Conservation (phyloP, 495 filamentous ascomycete genomes). For the Podospora didyma region DNA sequence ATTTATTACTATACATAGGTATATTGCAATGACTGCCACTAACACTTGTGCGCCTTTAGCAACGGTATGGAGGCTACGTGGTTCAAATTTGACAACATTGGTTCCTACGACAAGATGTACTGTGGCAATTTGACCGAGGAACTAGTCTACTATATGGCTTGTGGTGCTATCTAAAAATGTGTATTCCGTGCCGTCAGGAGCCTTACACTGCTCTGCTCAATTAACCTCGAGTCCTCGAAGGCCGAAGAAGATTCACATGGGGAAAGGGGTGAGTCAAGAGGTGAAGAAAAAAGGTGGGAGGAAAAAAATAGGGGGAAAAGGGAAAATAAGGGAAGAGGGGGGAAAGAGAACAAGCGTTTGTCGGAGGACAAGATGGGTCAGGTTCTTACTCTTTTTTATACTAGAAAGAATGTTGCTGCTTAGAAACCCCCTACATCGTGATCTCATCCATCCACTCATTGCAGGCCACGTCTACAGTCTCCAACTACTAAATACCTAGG, state of each 20-base stretch:
- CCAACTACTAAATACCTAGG: too few species aligned
- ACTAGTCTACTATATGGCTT: constrained; percentile 3
- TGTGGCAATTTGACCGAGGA: constrained; percentile 7
- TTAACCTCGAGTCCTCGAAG: too few species aligned
- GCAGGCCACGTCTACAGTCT: too few species aligned
- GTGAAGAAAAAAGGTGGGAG: not conserved
- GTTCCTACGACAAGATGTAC: not conserved
- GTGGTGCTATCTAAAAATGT: too few species aligned
- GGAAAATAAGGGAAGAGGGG: not conserved
- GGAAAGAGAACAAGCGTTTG: not conserved
- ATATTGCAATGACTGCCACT: not conserved
- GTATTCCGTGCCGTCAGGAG: too few species aligned
- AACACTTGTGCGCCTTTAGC: not conserved
- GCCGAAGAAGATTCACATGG: not conserved
- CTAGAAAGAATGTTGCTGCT: too few species aligned
- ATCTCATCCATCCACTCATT: too few species aligned
- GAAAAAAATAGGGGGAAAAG: not conserved
- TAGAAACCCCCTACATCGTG: too few species aligned
- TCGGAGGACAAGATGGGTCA: too few species aligned
- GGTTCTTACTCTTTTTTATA: too few species aligned
- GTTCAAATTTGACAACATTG: constrained; percentile 1
- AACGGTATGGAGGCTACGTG: too few species aligned
- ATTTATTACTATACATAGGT: not conserved
- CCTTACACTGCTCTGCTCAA: too few species aligned
- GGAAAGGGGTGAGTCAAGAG: not conserved